Evolutionary conservation across 1,284 basidiomycete species (phyloP).

Genomic region (Flammula alnicola): DNA sequence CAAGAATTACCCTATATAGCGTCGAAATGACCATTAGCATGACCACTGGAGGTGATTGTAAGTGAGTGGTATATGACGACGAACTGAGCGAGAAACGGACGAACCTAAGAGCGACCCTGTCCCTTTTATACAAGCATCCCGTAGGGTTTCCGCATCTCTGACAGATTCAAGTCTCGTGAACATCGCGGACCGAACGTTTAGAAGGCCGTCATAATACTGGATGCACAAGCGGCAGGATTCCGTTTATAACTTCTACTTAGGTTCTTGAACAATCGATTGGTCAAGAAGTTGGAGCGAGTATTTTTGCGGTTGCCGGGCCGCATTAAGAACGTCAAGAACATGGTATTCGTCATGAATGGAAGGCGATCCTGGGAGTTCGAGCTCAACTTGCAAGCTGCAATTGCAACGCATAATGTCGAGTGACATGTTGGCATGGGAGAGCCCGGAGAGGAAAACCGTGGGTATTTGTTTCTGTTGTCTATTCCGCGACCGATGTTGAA

Average conservation of each 20-base stretch:
- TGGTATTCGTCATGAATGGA: too few species aligned
- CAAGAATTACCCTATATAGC: slow-evolving; percentile 9
- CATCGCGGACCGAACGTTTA: slow-evolving; percentile 1
- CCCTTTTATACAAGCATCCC: background rate
- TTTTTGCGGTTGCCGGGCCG: too few species aligned
- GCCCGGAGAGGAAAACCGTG: background rate
- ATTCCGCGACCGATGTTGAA: background rate
- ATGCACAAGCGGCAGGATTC: background rate
- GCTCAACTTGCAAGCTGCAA: too few species aligned
- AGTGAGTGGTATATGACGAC: too few species aligned
- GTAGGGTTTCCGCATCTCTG: background rate
- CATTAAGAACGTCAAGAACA: too few species aligned
- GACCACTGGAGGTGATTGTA: background rate
- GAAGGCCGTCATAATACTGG: background rate
- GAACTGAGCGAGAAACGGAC: too few species aligned
- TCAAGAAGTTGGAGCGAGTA: too few species aligned
- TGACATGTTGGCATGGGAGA: background rate
- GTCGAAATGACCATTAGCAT: slow-evolving; percentile 1
- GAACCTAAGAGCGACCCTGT: too few species aligned
- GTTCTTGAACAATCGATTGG: background rate
- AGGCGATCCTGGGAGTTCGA: background rate
- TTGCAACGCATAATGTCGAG: too few species aligned
- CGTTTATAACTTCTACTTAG: background rate
- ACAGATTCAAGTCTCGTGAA: background rate
- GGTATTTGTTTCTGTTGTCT: slow-evolving; percentile 1